Base-by-base conservation (phyloP, 2,329 filamentous ascomycete species). In the Elsinoe batatas region DNA sequence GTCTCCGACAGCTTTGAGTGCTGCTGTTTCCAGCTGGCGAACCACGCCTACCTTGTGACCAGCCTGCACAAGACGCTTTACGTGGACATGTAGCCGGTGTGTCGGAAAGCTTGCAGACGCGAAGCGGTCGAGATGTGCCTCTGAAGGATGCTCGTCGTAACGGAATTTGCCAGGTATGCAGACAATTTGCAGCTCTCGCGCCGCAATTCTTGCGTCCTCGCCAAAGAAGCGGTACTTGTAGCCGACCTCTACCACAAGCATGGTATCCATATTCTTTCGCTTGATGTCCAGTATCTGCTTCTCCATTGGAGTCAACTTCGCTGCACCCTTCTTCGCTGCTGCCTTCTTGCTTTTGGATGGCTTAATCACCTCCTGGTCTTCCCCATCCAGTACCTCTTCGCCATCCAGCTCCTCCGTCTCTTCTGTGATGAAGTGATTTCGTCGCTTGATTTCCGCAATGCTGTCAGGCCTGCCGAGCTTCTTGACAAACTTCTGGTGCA, bases 161-260 rank as follows among this genome's bases (percentile, higher is more conserved):
- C 91, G 81, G 69, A 91, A 83, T 67, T 96, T 97, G 35, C 93
- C 93, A 0, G 93, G 91, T 63, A 98, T 96, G 68, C 93, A 98
- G 37, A 98, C 87, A 62, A 98, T 96, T 58, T 89, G 87, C 49
- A 98, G 76, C 68, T 91, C 89, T 69, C 91, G 95, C 11, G 91
- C 88, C 3, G 91, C 93, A 54, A 83, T 81, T 54, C 90, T 81
- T 7, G 93, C 93, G 73, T 98, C 93, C 65, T 97, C 91, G 10
- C 93, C 93, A 66, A 95, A 95, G 74, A 98, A 95, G 33, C 87
- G 84, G 72, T 95, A 98, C 68, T 98, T 98, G 74, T 98, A 98
- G 51, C 93, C 93, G 7, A 97, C 93, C 68, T 98, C 91, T 53
- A 97, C 84, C 11, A 97, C 87, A 54, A 98, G 77, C 17, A 98